Evolutionary conservation across 495 filamentous ascomycete species (phyloP).

Genomic region (Aspergillus bertholletiae): DNA sequence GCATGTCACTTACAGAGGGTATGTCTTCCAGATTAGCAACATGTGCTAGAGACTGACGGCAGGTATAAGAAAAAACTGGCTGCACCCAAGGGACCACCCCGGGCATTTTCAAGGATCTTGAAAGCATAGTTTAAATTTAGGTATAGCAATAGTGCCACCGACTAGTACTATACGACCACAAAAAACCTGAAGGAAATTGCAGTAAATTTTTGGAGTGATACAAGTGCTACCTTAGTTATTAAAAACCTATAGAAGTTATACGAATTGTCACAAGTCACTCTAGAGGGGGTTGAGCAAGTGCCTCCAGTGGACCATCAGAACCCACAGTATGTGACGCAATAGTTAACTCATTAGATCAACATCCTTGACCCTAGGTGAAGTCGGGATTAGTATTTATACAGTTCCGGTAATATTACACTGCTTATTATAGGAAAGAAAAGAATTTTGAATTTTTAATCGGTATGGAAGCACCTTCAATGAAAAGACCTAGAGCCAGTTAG

Average conservation of each 20-base stretch:
- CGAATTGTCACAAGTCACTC: no score
- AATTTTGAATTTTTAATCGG: background rate
- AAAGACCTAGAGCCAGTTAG: no score
- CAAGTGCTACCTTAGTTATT: background rate
- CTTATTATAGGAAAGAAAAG: background rate
- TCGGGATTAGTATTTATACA: background rate
- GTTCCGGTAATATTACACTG: background rate
- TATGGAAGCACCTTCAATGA: no score
- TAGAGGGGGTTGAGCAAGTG: no score
- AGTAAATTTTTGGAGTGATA: background rate
- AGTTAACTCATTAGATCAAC: background rate
- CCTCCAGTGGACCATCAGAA: background rate
- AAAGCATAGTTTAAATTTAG: background rate
- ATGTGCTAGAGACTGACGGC: slow-evolving; percentile 5
- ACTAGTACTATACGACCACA: background rate
- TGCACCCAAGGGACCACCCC: slow-evolving; percentile 2
- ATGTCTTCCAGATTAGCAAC: slow-evolving; percentile 2
- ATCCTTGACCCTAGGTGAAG: background rate
- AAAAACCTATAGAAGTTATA: background rate
- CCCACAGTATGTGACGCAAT: background rate
- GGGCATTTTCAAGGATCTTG: slow-evolving; percentile 3
- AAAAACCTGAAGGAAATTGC: no score
- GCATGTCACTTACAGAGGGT: slow-evolving; percentile 5
- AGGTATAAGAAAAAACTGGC: background rate
- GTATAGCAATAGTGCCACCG: background rate